A percentile compares a stretch with the other conserved stretches of the same genome.
Evolutionary conservation across 768 basidiomycete species (phyloP).

Genomic region (Russula ochroleuca): DNA sequence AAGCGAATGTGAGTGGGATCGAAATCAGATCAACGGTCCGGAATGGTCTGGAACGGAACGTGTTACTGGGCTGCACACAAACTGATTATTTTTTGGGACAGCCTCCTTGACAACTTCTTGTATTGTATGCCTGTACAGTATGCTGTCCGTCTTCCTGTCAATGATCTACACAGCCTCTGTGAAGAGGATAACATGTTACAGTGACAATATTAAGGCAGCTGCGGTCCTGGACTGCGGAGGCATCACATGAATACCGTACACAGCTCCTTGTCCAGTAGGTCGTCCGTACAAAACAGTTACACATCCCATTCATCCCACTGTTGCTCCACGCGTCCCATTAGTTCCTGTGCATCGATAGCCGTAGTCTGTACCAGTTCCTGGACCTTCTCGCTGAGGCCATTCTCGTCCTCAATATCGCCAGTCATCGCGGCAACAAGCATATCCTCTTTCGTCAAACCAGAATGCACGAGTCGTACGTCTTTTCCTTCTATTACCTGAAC

Average conservation of each 20-base stretch:
- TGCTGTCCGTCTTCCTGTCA: not conserved
- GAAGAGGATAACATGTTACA: not conserved
- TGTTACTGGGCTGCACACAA: not conserved
- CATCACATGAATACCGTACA: not conserved
- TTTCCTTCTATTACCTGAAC: constrained; percentile 78
- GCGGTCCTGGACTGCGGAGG: not conserved
- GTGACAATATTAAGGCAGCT: not conserved
- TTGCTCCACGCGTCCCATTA: constrained; percentile 16
- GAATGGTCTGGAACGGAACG: not conserved
- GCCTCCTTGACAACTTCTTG: not conserved
- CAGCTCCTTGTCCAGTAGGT: not conserved
- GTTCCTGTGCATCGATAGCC: constrained; percentile 40
- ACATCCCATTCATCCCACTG: constrained; percentile 29
- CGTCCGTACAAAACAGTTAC: not conserved
- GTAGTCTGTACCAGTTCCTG: constrained; percentile 66
- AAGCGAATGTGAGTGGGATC: no score
- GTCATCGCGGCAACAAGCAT: constrained; percentile 61
- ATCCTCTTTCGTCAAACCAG: constrained; percentile 41
- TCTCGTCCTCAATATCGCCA: constrained; percentile 53
- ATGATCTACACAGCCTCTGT: not conserved
- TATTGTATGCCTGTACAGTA: no score
- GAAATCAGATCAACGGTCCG: no score
- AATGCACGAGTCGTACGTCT: constrained; percentile 64
- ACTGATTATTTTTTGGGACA: not conserved
- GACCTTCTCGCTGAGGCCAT: constrained; percentile 57